Base-by-base conservation (phyloP, 345 rosid species). In the Eucalyptus marginata region DNA sequence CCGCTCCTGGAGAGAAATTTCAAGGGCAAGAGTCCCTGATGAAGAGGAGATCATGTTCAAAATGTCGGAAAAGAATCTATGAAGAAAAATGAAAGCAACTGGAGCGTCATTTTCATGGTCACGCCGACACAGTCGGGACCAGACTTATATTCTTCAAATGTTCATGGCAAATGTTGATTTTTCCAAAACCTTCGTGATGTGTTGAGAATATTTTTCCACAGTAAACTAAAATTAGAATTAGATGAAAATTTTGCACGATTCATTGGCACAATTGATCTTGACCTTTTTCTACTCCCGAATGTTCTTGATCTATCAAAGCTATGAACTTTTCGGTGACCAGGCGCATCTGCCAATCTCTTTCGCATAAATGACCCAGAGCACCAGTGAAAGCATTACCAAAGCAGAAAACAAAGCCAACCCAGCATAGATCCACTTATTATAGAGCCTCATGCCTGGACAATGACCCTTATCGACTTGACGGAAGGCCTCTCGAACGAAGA, bases 331-430 rank as follows among this genome's bases (percentile, higher is more conserved):
- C 90, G 2, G 92, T 90, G 76, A 90, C 86, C 24, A 76, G 91
- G 12, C 94, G 92, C 64, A 93, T 93, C 44, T 89, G 86, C 44
- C 92, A 58, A 24, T 87, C 90, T 94, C 95, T 81, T 93, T 89
- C 9, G 93, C 91, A 36, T 93, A 94, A 31, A 93, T 66, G 29
- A 93, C 92, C 95, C 94, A 94, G 89, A 92, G 90, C 88, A 94
- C 88, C 90, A 92, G 54, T 10, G 93, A 94, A 15, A 93, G 88
- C 95, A 94, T 93, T 16, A 93, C 92, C 0, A 93, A 91, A 5
- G 89, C 91, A 8, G 95, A 92, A 8, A 92, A 93, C 86, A 91
- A 52, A n/a, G 91, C 92, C 87, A 93, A 52, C 29, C 94, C 96
- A 12, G 89, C 12, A 16, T 93, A 94, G 24, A 94, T 90, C 94